phyloP scores from a whole-genome alignment of 1,284 basidiomycete genomes.

The Cryptococcus sp. region DNA sequence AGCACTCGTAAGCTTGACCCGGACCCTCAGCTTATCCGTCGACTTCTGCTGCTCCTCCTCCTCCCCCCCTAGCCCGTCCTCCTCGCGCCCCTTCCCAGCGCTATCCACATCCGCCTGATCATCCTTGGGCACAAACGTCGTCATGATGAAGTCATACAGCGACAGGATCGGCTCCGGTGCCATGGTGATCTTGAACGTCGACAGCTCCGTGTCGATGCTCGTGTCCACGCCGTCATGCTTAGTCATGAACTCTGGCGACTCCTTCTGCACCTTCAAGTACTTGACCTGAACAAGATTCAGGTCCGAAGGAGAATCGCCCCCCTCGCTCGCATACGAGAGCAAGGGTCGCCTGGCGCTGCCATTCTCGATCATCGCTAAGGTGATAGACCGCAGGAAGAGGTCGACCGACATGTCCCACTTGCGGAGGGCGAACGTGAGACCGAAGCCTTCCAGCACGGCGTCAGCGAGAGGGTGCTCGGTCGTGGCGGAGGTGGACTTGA shows the following conservation, averaged over 20 bases:
- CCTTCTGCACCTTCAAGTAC: conserved; percentile 76
- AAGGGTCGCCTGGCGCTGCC: conserved; percentile 62
- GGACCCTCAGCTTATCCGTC: conserved; percentile 70
- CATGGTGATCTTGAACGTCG: conserved; percentile 86
- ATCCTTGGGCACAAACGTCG: conserved; percentile 74
- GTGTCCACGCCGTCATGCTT: conserved; percentile 86
- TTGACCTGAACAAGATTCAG: conserved; percentile 75
- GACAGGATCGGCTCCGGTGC: conserved; percentile 88
- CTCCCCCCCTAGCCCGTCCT: conserved; percentile 12
- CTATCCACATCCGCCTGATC: conserved; percentile 22
- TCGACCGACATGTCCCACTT: conserved; percentile 87
- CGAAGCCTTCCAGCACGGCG: conserved; percentile 76
- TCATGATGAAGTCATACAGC: conserved; percentile 97
- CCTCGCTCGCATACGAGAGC: conserved; percentile 65
- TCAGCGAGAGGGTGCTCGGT: conserved; percentile 61
- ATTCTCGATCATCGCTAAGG: conserved; percentile 61
- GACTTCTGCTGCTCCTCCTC: conserved; percentile 17
- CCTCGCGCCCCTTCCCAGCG: conserved; percentile 26
- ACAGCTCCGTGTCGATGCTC: conserved; percentile 80
- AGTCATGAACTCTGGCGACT: conserved; percentile 81
- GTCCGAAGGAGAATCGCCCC: conserved; percentile 49
- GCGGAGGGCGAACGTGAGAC: conserved; percentile 66
- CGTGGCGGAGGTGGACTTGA: conserved; percentile 54
- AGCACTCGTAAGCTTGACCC: conserved; percentile 82
- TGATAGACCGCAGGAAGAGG: conserved; percentile 68